phyloP scores from a whole-genome alignment of 495 filamentous ascomycete species.

The Xylaria acuta region DNA sequence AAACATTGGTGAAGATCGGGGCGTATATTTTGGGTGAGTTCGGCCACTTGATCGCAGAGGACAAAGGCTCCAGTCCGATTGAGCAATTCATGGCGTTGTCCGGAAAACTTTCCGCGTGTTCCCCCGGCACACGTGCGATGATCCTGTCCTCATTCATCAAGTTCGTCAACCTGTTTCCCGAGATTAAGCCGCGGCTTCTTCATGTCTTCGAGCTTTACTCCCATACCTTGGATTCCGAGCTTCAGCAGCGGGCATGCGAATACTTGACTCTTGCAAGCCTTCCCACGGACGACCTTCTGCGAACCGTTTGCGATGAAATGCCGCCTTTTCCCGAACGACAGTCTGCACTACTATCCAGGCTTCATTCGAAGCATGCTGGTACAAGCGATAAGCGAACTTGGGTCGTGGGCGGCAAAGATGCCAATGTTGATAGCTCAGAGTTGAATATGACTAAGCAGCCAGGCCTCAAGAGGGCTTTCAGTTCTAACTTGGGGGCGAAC shows the following conservation, averaged over 20 bases:
- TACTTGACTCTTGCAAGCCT: constrained; percentile 87
- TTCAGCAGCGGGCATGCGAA: constrained; percentile 96
- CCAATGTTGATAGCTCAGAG: constrained; percentile 81
- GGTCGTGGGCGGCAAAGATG: constrained; percentile 93
- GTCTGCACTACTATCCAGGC: constrained; percentile 86
- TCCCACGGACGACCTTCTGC: constrained; percentile 87
- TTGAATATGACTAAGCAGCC: constrained; percentile 81
- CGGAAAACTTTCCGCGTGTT: constrained; percentile 86
- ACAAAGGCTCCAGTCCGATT: constrained; percentile 89
- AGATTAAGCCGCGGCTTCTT: constrained; percentile 95
- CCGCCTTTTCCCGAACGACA: constrained; percentile 95
- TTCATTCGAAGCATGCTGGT: constrained; percentile 91
- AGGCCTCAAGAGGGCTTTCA: constrained; percentile 86
- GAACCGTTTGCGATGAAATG: constrained; percentile 99
- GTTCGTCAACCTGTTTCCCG: constrained; percentile 97
- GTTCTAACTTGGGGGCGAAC: constrained; percentile 60
- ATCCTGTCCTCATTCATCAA: constrained; percentile 95
- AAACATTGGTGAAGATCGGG: constrained; percentile 96
- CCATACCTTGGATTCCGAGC: constrained; percentile 91
- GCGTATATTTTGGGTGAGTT: constrained; percentile 96
- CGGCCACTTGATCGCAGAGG: constrained; percentile 97
- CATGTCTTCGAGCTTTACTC: constrained; percentile 91
- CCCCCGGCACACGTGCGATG: constrained; percentile 88
- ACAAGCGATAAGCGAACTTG: constrained; percentile 94
- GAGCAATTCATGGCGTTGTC: constrained; percentile 96